Evolutionary conservation across 1,284 basidiomycete genomes (phyloP).

Genomic region (Ganoderma meredithae): DNA sequence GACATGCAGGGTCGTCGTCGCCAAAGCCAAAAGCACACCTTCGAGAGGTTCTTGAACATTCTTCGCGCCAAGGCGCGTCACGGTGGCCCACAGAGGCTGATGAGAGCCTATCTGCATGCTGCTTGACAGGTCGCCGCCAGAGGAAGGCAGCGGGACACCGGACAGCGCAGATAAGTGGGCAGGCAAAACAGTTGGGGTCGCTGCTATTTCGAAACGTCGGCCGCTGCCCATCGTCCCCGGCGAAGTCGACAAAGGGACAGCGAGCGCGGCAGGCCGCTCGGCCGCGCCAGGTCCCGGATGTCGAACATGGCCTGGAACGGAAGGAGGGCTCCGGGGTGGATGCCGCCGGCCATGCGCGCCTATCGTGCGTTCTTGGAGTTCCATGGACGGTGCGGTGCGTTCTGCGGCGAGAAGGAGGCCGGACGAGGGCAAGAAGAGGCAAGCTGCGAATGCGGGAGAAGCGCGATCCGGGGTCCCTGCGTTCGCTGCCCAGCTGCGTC

Average conservation of each 20-base stretch:
- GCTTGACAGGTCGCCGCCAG: background rate
- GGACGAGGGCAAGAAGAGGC: background rate
- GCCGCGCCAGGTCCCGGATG: background rate
- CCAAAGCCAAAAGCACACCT: background rate
- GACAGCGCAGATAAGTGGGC: background rate
- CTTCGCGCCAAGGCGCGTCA: background rate
- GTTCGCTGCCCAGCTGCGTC: conserved; percentile 5
- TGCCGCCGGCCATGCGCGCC: conserved; percentile 29
- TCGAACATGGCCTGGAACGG: conserved; percentile 15
- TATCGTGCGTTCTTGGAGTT: conserved; percentile 12
- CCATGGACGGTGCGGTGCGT: background rate
- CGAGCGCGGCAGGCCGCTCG: background rate
- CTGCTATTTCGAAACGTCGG: background rate
- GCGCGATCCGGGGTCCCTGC: conserved; percentile 6
- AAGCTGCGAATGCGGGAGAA: background rate
- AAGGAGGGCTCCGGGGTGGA: conserved; percentile 14
- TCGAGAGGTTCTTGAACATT: background rate
- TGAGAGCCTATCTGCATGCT: conserved; percentile 1
- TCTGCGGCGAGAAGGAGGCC: conserved; percentile 19
- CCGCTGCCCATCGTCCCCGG: background rate
- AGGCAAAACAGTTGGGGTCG: background rate
- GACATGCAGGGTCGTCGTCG: background rate
- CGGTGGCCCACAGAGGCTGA: background rate
- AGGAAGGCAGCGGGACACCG: background rate
- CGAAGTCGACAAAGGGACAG: background rate